These are phyloP conservation scores for Fusarium pseudonygamai DNA, from an alignment of 2,329 filamentous ascomycete genomes.

Conservation along the genomic window DNA sequence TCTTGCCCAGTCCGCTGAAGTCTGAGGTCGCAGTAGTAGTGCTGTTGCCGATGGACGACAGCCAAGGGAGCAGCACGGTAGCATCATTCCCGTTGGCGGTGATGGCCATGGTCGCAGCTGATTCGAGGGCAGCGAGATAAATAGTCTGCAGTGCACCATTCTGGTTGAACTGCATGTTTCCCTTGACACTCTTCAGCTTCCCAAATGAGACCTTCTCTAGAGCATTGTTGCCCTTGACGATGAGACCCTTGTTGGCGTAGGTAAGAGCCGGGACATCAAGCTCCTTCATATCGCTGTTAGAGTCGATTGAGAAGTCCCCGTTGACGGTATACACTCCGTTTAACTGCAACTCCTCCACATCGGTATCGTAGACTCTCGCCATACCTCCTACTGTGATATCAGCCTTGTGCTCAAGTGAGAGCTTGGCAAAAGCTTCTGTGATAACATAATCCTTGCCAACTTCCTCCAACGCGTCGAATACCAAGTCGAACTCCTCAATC, in stretches of 20 bases:
- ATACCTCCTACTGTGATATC: slow-evolving; percentile 29
- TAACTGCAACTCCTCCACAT: slow-evolving; percentile 31
- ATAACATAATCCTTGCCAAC: slow-evolving; percentile 39
- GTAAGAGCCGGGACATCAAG: slow-evolving; percentile 27
- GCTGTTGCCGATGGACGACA: slow-evolving; percentile 36
- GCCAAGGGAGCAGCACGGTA: slow-evolving; percentile 31
- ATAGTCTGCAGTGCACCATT: slow-evolving; percentile 35
- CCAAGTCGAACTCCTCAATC: slow-evolving; percentile 31
- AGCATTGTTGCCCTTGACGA: slow-evolving; percentile 34
- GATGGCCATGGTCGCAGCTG: slow-evolving; percentile 39
- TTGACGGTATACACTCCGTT: slow-evolving; percentile 38
- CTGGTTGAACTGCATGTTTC: slow-evolving; percentile 38
- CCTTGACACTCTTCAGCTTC: slow-evolving; percentile 39
- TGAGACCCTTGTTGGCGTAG: slow-evolving; percentile 37
- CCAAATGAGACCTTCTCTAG: slow-evolving; percentile 34
- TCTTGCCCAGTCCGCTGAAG: slow-evolving; percentile 27
- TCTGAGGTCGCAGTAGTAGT: slow-evolving; percentile 40
- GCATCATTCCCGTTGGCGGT: slow-evolving; percentile 37
- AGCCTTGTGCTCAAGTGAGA: slow-evolving; percentile 35
- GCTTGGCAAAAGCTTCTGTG: slow-evolving; percentile 32
- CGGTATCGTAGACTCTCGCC: slow-evolving; percentile 40
- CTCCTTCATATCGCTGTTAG: slow-evolving; percentile 32
- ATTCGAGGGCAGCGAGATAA: slow-evolving; percentile 35
- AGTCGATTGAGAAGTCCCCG: slow-evolving; percentile 40
- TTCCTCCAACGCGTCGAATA: slow-evolving; percentile 33